These are phyloP conservation scores for Corrigiola litoralis DNA, from an alignment of 179 eudicot species.

Conservation along the genomic window DNA sequence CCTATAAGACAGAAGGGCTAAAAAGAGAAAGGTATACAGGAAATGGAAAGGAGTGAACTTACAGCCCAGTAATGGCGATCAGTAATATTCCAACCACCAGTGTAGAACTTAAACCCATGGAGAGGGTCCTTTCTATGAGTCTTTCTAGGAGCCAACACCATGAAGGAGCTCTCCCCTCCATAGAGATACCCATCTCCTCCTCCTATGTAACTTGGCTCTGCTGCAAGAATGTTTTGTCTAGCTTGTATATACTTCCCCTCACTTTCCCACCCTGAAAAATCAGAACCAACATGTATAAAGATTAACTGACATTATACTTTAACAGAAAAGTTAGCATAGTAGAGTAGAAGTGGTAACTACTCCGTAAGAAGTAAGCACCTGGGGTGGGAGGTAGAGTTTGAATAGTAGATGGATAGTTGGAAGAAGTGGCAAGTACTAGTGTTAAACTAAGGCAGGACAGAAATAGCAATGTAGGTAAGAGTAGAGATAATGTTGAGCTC, in stretches of 20 bases:
- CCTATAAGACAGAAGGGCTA: neutral
- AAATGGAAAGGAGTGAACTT: slow-evolving; percentile 18
- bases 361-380: slow-evolving; percentile 12
- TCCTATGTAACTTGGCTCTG: slow-evolving; percentile 18
- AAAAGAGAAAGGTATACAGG: neutral
- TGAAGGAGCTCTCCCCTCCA: slow-evolving; percentile 27
- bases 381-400: slow-evolving; percentile 25
- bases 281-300: neutral
- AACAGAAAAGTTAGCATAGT: neutral
- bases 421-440: neutral
- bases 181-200: slow-evolving; percentile 13
- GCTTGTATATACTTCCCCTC: neutral
- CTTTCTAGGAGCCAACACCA: slow-evolving; percentile 59
- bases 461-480: slow-evolving; percentile 11
- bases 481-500: neutral
- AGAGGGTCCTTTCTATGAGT: slow-evolving; percentile 70
- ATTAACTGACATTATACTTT: too few species aligned
- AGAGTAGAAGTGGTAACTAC: too few species aligned
- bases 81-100: slow-evolving; percentile 73
- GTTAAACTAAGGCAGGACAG: neutral
- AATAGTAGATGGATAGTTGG: slow-evolving; percentile 4
- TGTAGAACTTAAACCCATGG: slow-evolving; percentile 45
- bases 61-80: slow-evolving; percentile 89
- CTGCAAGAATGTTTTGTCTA: slow-evolving; percentile 2
- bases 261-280: slow-evolving; percentile 24